Evolutionary conservation across 2,329 filamentous ascomycete species (phyloP).

Genomic region (Aspergillus sp.): DNA sequence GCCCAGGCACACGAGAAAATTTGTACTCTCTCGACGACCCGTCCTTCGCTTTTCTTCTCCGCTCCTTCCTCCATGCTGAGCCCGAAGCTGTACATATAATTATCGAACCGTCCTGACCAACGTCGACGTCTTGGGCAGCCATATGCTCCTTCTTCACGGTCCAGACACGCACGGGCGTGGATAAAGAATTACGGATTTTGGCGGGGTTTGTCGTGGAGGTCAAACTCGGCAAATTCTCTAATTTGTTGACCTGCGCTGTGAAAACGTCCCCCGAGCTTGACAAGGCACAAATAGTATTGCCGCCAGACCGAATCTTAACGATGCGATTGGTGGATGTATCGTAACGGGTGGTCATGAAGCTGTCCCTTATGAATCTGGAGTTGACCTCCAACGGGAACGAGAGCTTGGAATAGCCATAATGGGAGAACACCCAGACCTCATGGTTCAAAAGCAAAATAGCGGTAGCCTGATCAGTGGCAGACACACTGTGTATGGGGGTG

Average conservation of each 20-base stretch:
- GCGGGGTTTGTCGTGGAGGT: slow-evolving; percentile 88
- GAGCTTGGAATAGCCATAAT: slow-evolving; percentile 92
- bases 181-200: slow-evolving; percentile 82
- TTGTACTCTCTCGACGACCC: slow-evolving; percentile 85
- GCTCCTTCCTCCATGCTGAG: slow-evolving; percentile 87
- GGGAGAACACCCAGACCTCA: slow-evolving; percentile 90
- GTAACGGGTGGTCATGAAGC: slow-evolving; percentile 65
- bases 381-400: slow-evolving; percentile 75
- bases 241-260: slow-evolving; percentile 73
- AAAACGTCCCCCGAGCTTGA: slow-evolving; percentile 85
- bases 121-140: slow-evolving; percentile 81
- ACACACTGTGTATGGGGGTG: slow-evolving; percentile 71
- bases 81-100: slow-evolving; percentile 91
- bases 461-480: slow-evolving; percentile 88
- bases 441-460: slow-evolving; percentile 81
- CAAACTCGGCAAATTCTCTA: slow-evolving; percentile 59
- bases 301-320: slow-evolving; percentile 75
- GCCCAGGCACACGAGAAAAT: slow-evolving; percentile 83
- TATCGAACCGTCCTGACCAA: slow-evolving; percentile 90
- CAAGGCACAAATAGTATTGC: slow-evolving; percentile 87
- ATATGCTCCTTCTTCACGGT: slow-evolving; percentile 78
- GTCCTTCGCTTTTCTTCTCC: slow-evolving; percentile 76
- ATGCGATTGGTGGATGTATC: slow-evolving; percentile 68
- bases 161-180: slow-evolving; percentile 80
- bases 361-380: slow-evolving; percentile 67